A percentile compares a stretch with the other conserved stretches of the same genome.
Evolutionary conservation across 345 rosid genomes (phyloP).

Genomic region (Hibiscus mutabilis): DNA sequence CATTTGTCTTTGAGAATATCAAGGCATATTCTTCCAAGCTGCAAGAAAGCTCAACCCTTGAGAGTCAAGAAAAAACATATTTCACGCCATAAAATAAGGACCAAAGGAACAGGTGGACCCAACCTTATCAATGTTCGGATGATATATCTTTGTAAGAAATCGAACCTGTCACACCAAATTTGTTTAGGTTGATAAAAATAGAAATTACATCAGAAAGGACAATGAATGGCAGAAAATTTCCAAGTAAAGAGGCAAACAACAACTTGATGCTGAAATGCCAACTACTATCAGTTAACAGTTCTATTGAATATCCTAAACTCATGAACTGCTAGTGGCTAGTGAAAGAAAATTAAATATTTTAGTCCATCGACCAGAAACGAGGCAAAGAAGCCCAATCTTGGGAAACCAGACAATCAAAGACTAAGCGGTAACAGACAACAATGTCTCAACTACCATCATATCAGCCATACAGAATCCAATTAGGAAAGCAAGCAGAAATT

Average conservation of each 20-base stretch:
- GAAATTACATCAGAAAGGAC: background rate
- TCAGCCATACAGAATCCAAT: background rate
- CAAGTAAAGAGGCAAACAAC: background rate
- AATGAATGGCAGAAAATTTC: background rate
- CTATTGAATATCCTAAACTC: background rate
- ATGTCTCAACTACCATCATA: background rate
- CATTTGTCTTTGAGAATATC: constrained; percentile 98
- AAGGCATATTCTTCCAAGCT: constrained; percentile 99
- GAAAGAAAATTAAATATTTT: background rate
- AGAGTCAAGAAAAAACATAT: background rate
- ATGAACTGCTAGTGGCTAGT: background rate
- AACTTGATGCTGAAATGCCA: constrained; percentile 1
- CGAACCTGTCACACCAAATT: constrained; percentile 61
- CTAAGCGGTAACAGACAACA: background rate
- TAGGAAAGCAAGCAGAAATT: background rate
- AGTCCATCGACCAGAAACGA: background rate
- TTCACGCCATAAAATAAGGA: background rate
- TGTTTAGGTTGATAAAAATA: background rate
- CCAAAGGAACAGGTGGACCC: constrained; percentile 5
- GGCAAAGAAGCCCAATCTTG: background rate
- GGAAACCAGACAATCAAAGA: background rate
- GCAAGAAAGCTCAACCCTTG: constrained; percentile 8
- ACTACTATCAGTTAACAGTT: background rate
- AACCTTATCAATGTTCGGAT: constrained; percentile 98
- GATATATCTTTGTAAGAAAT: constrained; percentile 95